These are phyloP conservation scores for Penicillium sp. DNA, from an alignment of 2,329 filamentous ascomycete species.

Conservation along the genomic window DNA sequence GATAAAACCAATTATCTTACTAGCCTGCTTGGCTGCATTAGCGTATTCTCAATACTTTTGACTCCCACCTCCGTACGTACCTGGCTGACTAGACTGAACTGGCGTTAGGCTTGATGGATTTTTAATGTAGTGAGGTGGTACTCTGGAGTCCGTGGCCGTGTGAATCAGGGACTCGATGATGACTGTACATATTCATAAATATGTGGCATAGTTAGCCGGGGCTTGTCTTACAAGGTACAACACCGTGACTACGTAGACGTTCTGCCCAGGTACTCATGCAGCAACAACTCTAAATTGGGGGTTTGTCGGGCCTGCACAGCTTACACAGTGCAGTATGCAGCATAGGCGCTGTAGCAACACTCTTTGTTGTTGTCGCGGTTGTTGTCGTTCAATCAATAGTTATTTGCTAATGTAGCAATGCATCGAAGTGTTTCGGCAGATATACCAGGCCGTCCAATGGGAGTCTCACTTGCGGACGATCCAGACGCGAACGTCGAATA, in stretches of 20 bases:
- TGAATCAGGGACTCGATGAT: background rate
- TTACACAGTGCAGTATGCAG: background rate
- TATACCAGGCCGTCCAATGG: background rate
- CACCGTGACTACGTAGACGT: background rate
- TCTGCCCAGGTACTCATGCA: background rate
- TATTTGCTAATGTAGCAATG: background rate
- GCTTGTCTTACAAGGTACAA: background rate
- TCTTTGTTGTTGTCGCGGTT: background rate
- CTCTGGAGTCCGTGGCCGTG: background rate
- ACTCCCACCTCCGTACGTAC: too few relatives aligned
- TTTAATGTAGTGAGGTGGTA: background rate
- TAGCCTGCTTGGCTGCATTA: too few relatives aligned
- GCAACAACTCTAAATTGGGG: background rate
- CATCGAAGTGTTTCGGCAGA: constrained; percentile 6
- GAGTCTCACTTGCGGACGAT: background rate
- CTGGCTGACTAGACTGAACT: background rate
- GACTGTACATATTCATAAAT: background rate
- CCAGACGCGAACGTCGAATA: constrained; percentile 1
- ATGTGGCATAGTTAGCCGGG: background rate
- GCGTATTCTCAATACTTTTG: too few relatives aligned
- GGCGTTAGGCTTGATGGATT: too few relatives aligned
- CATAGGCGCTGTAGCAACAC: background rate
- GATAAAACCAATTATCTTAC: too few relatives aligned
- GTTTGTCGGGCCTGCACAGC: background rate
- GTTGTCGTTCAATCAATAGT: background rate